Base-by-base conservation (phyloP, 2,329 filamentous ascomycete genomes). In the Sporothrix pseudoabietina region DNA sequence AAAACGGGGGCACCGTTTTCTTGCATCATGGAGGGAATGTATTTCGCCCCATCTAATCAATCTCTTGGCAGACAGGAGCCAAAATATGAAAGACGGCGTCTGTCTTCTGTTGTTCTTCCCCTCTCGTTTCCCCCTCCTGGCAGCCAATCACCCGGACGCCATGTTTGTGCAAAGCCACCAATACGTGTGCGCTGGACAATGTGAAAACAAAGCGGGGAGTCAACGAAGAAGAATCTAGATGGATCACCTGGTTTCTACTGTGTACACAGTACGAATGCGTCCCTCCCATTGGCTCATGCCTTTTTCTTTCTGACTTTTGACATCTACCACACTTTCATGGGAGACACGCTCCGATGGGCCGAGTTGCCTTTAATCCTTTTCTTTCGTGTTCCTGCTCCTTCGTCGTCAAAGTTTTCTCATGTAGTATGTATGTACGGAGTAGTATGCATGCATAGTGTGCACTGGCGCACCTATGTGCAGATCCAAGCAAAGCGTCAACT, bases 31-130 rank as follows among this genome's bases (percentile, higher is more conserved):
- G 41, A 14, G 26, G 16, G 22, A 35, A 19, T 14, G 35, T 19
- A 39, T n/a, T 16, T 52, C 7, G 14, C 16, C 19, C 12, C 44
- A 73, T 73, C 66, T 71, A 61, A 72, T 72, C 71, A 69, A 69
- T 69, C 63, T 61, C 63, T 72, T 72, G 71, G 71, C 71, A 59
- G 19, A 52, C 65, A 54, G 41, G 41, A 2, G 35, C 44, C n/a
- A n/a, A 54, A 7, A 55, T 4, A 22, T 22, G 9, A 19, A 16
- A 66, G n/a, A 66, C 39, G 57, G 57, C 35, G 57, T 63, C 30
- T 63, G 57, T 7, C 19, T 19, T 71, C 4, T 10, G 12, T 63
- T 41, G 6, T 26, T 26, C n/a, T 39, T 57, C n/a, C 68, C 52
- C 52, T 26, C 22, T 59, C 52, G 49, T 57, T 41, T 41, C 12